These are phyloP conservation scores for Nepenthes mirabilis DNA, from an alignment of 148 eudicot genomes.

Conservation along the genomic window DNA sequence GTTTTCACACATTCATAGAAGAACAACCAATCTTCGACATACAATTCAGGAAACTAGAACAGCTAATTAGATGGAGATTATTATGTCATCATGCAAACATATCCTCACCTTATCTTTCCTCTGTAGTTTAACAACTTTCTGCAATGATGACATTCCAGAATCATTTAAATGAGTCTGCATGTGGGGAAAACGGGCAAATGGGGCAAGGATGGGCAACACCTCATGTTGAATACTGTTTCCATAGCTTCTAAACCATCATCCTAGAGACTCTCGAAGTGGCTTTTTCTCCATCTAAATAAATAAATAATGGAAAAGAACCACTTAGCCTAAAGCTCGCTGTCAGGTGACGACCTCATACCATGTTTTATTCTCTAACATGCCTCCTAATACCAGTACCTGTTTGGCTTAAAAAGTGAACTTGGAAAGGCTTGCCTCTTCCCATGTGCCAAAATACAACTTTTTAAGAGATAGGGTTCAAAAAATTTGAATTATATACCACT, in stretches of 20 bases:
- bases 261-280: neutral
- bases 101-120: slow-evolving; percentile 23
- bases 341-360: neutral
- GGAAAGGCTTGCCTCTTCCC: no score
- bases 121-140: slow-evolving; percentile 10
- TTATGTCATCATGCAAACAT: slow-evolving; percentile 2
- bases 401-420: no score
- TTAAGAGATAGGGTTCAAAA: no score
- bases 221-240: neutral
- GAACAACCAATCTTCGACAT: neutral
- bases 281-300: no score
- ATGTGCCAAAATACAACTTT: no score
- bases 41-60: neutral
- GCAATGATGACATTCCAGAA: slow-evolving; percentile 28
- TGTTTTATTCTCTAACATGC: no score
- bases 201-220: neutral
- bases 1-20: slow-evolving; percentile 1
- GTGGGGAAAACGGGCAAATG: neutral
- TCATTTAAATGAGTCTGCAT: slow-evolving; percentile 61
- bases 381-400: no score
- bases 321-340: neutral
- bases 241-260: neutral
- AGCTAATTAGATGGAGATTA: slow-evolving; percentile 3
- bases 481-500: no score
- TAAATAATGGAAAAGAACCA: no score